Conservation (phyloP, 768 basidiomycete species). For the Russula vinacea region DNA sequence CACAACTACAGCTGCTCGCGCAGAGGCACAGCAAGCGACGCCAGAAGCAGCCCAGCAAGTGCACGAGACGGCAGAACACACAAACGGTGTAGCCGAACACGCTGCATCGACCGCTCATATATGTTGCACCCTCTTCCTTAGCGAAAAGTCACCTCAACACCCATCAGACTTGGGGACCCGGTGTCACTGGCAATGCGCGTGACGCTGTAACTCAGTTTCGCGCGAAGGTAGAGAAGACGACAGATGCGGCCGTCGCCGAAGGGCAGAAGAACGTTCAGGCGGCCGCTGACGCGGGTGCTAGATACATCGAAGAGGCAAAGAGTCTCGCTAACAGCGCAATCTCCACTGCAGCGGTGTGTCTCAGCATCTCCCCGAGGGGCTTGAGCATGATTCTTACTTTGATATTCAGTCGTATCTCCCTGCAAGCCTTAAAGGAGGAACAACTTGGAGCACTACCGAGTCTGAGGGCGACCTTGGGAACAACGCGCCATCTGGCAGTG, state of each 20-base stretch:
- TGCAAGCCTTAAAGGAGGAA: conserved; percentile 26
- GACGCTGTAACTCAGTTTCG: conserved; percentile 36
- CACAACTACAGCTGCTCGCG: conserved; percentile 54
- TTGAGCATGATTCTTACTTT: neutral
- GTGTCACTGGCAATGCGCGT: conserved; percentile 5
- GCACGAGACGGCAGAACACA: conserved; percentile 46
- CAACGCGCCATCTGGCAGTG: conserved; percentile 1
- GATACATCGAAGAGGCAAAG: conserved; percentile 57
- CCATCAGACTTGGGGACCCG: conserved; percentile 18
- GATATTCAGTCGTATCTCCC: conserved; percentile 26
- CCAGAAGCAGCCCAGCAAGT: conserved; percentile 43
- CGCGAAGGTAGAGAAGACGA: conserved; percentile 38
- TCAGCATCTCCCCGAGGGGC: conserved; percentile 5
- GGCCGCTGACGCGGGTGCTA: conserved; percentile 44
- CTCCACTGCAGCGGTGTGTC: conserved; percentile 46
- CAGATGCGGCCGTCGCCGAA: conserved; percentile 53
- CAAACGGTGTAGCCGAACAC: conserved; percentile 47
- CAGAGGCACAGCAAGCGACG: conserved; percentile 49
- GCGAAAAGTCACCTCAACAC: neutral
- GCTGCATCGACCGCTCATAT: conserved; percentile 56
- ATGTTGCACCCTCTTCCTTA: conserved; percentile 14
- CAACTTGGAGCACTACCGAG: conserved; percentile 20
- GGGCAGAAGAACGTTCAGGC: conserved; percentile 51
- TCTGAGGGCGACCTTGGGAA: conserved; percentile 30
- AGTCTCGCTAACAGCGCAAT: conserved; percentile 44